Evolutionary conservation across 2,329 filamentous ascomycete genomes (phyloP).

Genomic region (Xylaria sp.): DNA sequence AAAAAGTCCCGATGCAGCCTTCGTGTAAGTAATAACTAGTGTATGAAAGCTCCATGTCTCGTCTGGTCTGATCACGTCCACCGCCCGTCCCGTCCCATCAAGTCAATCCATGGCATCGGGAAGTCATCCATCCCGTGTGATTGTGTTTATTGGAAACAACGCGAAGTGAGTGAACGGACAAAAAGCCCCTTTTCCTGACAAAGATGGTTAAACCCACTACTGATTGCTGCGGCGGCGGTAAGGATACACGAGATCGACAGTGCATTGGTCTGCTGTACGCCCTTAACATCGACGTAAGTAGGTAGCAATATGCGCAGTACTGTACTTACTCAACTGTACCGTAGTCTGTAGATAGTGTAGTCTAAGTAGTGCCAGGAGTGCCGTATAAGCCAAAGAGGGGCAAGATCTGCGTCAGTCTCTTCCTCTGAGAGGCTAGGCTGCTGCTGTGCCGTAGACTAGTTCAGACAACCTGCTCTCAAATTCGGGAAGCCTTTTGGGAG

Average conservation of each 20-base stretch:
- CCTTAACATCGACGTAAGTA: too few relatives aligned
- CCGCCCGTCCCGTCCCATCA: conserved; percentile 4
- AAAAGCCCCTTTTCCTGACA: conserved; percentile 19
- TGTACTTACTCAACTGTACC: background rate
- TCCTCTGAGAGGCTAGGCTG: conserved; percentile 16
- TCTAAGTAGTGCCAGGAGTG: background rate
- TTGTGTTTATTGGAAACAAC: conserved; percentile 13
- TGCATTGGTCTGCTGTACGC: background rate
- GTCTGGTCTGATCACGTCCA: background rate
- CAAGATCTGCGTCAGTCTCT: conserved; percentile 25
- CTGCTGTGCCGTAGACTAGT: conserved; percentile 32
- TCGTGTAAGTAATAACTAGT: conserved; percentile 24
- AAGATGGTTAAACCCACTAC: background rate
- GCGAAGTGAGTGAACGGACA: background rate
- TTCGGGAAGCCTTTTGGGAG: conserved; percentile 10
- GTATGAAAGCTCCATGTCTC: background rate
- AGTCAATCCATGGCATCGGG: background rate
- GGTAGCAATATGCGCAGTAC: background rate
- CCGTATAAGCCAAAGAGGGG: conserved; percentile 7
- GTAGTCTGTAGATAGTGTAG: background rate
- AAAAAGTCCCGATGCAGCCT: conserved; percentile 22
- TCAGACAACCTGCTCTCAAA: background rate
- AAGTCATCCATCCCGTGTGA: background rate
- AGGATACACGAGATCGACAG: conserved; percentile 29
- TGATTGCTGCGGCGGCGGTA: conserved; percentile 1